Conservation (phyloP, 805 yeast species). For the Brettanomyces nanus region DNA sequence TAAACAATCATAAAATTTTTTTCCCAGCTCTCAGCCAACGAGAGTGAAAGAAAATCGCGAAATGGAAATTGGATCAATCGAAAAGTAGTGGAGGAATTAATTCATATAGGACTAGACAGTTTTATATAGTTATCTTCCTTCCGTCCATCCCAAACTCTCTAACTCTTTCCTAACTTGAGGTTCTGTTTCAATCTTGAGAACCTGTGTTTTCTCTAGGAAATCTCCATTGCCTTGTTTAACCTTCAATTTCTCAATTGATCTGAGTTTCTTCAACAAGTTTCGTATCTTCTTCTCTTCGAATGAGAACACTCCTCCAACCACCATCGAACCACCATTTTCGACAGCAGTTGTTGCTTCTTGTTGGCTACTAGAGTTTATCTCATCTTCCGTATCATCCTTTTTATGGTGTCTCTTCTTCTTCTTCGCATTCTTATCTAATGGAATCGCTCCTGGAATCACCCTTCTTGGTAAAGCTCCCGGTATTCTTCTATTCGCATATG, state of each 20-base stretch:
- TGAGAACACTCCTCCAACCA: constrained; percentile 55
- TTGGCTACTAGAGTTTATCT: not conserved
- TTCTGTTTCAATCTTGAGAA: constrained; percentile 83
- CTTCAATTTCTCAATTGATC: constrained; percentile 91
- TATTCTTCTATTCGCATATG: not conserved
- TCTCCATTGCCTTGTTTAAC: constrained; percentile 79
- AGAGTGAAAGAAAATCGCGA: too few relatives aligned
- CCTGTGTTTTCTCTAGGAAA: constrained; percentile 85
- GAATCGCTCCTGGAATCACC: constrained; percentile 44
- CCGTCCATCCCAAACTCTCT: constrained; percentile 56
- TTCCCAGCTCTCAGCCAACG: too few relatives aligned
- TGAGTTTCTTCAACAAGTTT: constrained; percentile 79
- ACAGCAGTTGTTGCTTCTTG: too few relatives aligned
- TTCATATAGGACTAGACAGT: too few relatives aligned
- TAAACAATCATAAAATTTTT: too few relatives aligned
- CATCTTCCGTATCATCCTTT: constrained; percentile 23
- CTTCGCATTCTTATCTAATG: constrained; percentile 37
- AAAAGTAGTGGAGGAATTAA: too few relatives aligned
- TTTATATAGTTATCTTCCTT: too few relatives aligned
- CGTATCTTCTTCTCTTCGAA: constrained; percentile 91
- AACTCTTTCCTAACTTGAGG: constrained; percentile 70
- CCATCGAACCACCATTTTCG: constrained; percentile 30
- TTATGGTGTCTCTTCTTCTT: constrained; percentile 53
- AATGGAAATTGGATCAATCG: too few relatives aligned
- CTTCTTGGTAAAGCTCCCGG: constrained; percentile 1